phyloP scores from a whole-genome alignment of 768 basidiomycete genomes.

The Xanthoconium purpureum region DNA sequence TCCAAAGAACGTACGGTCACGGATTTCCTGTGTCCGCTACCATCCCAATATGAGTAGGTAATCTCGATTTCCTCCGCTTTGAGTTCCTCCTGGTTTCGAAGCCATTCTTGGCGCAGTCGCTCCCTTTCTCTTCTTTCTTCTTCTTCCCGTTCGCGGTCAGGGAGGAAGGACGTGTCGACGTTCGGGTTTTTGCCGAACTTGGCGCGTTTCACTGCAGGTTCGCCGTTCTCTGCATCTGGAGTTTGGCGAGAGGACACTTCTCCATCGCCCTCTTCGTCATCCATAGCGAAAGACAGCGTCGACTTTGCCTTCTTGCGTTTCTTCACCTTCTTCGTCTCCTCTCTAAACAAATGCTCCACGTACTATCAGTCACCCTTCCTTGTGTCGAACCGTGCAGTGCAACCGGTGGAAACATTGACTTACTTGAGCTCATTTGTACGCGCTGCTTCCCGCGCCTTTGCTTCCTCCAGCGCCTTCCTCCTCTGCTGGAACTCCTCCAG shows the following conservation, averaged over 20 bases:
- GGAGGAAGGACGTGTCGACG: conserved; percentile 97
- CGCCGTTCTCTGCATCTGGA: conserved; percentile 39
- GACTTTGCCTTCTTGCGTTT: conserved; percentile 92
- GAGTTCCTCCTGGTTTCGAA: conserved; percentile 65
- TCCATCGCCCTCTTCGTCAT: conserved; percentile 64
- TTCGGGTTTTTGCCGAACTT: conserved; percentile 93
- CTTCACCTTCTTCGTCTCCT: conserved; percentile 80
- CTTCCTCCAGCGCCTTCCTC: conserved; percentile 86
- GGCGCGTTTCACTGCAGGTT: conserved; percentile 59
- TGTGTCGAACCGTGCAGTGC: conserved; percentile 3
- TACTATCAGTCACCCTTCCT: conserved; percentile 59
- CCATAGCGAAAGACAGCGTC: conserved; percentile 87
- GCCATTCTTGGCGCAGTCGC: conserved; percentile 85
- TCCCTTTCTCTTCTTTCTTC: conserved; percentile 87
- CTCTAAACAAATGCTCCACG: conserved; percentile 85
- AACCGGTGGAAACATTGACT: conserved; percentile 37
- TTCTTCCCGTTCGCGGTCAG: conserved; percentile 96
- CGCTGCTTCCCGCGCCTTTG: conserved; percentile 86
- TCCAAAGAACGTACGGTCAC: conserved; percentile 61
- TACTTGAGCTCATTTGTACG: conserved; percentile 83
- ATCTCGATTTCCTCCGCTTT: conserved; percentile 81
- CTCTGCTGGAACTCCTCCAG: conserved; percentile 91
- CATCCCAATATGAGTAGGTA: conserved; percentile 97
- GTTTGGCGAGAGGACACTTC: conserved; percentile 38
- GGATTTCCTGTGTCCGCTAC: conserved; percentile 91